These are phyloP conservation scores for Candida sithepensis DNA, from an alignment of 805 yeast genomes.

Conservation along the genomic window DNA sequence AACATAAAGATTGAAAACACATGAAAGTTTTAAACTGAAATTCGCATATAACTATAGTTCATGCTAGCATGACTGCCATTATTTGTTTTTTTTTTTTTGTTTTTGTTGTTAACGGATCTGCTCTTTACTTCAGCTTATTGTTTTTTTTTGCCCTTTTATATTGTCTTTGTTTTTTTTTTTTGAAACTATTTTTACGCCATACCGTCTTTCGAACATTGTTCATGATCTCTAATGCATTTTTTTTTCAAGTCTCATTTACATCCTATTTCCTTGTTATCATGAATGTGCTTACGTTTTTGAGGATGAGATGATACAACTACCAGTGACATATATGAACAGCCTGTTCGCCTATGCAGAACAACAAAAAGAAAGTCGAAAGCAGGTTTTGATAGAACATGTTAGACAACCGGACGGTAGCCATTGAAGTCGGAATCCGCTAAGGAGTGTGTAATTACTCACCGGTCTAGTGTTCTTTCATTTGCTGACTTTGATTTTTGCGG, in stretches of 20 bases:
- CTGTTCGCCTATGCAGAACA: too few species aligned
- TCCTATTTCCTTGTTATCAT: background rate
- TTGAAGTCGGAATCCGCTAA: constrained; percentile 52
- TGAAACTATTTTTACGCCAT: background rate
- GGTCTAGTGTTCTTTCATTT: constrained; percentile 34
- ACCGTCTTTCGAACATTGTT: background rate
- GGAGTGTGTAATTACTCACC: constrained; percentile 53
- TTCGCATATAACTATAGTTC: background rate
- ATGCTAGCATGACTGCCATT: background rate
- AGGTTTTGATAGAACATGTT: constrained; percentile 13
- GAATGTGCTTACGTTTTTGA: too few species aligned
- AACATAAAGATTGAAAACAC: constrained; percentile 22
- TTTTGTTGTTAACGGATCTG: too few species aligned
- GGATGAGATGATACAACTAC: too few species aligned
- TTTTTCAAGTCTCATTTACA: background rate
- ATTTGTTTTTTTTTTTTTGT: background rate
- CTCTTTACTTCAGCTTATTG: background rate
- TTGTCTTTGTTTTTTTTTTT: background rate
- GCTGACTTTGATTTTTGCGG: background rate
- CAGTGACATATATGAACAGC: too few species aligned
- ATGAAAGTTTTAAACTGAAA: background rate
- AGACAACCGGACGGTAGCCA: constrained; percentile 54
- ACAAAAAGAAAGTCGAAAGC: too few species aligned
- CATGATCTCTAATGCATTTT: background rate
- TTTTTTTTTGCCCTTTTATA: background rate